Conservation (phyloP, 352 stramenopile species). For the Phytopythium cucurbitacearum region DNA sequence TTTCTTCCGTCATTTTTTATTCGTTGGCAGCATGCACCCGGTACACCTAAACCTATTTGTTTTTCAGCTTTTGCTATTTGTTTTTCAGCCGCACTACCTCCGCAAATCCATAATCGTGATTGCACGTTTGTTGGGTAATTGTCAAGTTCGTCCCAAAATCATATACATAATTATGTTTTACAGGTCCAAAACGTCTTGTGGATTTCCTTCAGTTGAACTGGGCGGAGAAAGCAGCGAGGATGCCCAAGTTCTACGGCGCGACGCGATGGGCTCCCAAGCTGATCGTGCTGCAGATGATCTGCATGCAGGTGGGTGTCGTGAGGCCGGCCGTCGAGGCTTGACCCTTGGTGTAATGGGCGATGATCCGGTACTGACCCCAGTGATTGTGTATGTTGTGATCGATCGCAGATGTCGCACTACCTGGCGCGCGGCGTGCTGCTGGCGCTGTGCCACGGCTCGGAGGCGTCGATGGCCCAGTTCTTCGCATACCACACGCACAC, state of each 20-base stretch:
- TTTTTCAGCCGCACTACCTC: no score
- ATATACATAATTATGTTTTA: no score
- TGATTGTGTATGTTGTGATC: neutral
- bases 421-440: slow-evolving; percentile 67
- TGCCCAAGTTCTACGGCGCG: slow-evolving; percentile 83
- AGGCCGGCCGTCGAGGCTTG: no score
- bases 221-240: slow-evolving; percentile 15
- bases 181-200: no score
- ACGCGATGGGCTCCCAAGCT: slow-evolving; percentile 83
- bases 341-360: neutral
- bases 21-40: no score
- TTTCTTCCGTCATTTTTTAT: no score
- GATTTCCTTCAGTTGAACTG: no score
- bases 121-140: no score
- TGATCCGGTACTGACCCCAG: neutral
- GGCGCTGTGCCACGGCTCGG: slow-evolving; percentile 64
- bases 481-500: slow-evolving; percentile 83
- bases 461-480: slow-evolving; percentile 75
- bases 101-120: no score
- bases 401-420: slow-evolving; percentile 72
- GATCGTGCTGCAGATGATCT: slow-evolving; percentile 84
- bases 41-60: no score
- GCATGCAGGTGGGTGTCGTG: slow-evolving; percentile 64
- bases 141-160: no score
- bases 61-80: no score